A percentile compares a stretch with the other conserved stretches of the same genome.
phyloP scores from a whole-genome alignment of 768 basidiomycete genomes.

The Pleurotus eryngii region DNA sequence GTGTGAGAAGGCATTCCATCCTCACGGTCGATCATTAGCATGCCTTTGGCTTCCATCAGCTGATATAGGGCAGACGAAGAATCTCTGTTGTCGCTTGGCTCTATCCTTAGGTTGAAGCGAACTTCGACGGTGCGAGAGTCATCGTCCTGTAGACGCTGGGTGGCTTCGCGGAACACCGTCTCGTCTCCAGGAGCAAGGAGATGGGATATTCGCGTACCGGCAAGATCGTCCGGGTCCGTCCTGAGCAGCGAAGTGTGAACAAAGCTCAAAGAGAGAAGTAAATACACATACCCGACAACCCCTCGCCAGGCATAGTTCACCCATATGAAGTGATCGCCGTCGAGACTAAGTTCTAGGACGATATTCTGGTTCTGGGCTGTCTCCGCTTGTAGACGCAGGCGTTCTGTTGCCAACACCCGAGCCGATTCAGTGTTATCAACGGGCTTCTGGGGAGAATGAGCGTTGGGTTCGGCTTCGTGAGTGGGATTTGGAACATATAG shows the following conservation, averaged over 20 bases:
- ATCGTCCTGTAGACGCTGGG: conserved; percentile 79
- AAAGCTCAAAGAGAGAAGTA: neutral
- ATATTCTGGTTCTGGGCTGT: conserved; percentile 95
- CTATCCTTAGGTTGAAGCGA: conserved; percentile 80
- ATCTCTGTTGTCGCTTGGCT: conserved; percentile 58
- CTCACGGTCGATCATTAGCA: conserved; percentile 95
- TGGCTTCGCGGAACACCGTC: conserved; percentile 83
- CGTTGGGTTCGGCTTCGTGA: conserved; percentile 29
- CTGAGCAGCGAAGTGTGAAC: conserved; percentile 37
- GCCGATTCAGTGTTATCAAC: conserved; percentile 69
- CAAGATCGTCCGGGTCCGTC: conserved; percentile 74
- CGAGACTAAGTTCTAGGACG: conserved; percentile 89
- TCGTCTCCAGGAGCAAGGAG: conserved; percentile 78
- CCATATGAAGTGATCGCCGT: conserved; percentile 95
- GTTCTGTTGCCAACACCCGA: conserved; percentile 83
- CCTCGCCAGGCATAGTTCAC: conserved; percentile 94
- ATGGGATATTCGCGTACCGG: conserved; percentile 78
- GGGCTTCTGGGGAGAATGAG: conserved; percentile 40
- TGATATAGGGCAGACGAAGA: conserved; percentile 59
- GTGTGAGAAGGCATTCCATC: conserved; percentile 88
- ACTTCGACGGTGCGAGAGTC: conserved; percentile 94
- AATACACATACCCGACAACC: conserved; percentile 73
- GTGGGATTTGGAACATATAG: conserved; percentile 32
- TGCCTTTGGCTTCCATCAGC: conserved; percentile 95
- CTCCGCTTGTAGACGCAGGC: conserved; percentile 86